phyloP scores from a whole-genome alignment of 2,329 filamentous ascomycete species.

The Podosphaera aphanis region DNA sequence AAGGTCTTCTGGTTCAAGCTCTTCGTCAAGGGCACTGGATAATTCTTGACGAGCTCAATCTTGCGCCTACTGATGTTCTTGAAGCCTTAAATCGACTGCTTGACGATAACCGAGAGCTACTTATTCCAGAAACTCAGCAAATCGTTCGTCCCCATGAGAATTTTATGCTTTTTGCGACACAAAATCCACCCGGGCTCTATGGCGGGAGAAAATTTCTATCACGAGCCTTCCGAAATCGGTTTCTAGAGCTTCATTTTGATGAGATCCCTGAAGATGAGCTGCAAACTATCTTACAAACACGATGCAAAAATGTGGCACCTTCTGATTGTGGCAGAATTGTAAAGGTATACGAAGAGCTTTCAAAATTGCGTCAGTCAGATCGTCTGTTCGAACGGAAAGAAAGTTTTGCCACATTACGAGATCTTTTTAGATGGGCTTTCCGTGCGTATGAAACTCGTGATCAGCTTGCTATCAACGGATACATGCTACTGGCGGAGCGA shows the following conservation, averaged over 20 bases:
- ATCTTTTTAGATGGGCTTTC: constrained; percentile 87
- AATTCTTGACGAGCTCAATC: constrained; percentile 86
- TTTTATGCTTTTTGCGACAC: constrained; percentile 95
- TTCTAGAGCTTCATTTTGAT: constrained; percentile 90
- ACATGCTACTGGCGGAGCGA: constrained; percentile 85
- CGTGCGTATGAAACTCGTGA: constrained; percentile 66
- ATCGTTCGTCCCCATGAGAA: constrained; percentile 75
- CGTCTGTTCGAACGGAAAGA: constrained; percentile 91
- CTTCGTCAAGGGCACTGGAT: constrained; percentile 92
- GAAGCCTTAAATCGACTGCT: constrained; percentile 88
- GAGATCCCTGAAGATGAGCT: constrained; percentile 92
- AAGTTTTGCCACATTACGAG: constrained; percentile 85
- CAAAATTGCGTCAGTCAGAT: constrained; percentile 67
- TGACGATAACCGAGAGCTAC: constrained; percentile 85
- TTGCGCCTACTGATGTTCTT: constrained; percentile 89
- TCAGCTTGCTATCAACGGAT: constrained; percentile 75
- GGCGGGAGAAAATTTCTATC: constrained; percentile 85
- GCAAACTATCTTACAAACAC: constrained; percentile 69
- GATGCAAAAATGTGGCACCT: constrained; percentile 67
- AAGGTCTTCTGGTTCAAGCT: constrained; percentile 80
- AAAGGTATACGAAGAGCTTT: constrained; percentile 78
- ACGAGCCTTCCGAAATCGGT: constrained; percentile 85
- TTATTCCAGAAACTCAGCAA: constrained; percentile 93
- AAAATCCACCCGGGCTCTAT: constrained; percentile 89
- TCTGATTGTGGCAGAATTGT: constrained; percentile 85